Base-by-base conservation (phyloP, 75 land plant genomes). In the Pinus albicaulis region DNA sequence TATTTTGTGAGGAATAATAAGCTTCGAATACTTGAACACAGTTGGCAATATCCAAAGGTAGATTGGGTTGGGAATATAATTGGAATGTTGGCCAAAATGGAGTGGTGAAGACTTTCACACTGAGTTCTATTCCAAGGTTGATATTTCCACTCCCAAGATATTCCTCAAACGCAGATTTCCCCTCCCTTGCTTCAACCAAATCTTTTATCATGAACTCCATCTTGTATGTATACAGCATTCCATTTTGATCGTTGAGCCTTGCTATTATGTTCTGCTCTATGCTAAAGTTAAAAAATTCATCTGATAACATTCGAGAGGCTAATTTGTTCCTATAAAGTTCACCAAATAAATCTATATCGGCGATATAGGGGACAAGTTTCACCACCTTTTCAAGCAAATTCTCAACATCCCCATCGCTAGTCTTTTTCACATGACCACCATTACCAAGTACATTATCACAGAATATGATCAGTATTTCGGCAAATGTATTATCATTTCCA, bases 161-260 rank as follows among this genome's bases (percentile, higher is more conserved):
- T 16, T 86, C 83, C 76, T 79, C 85, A 73, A 82, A 82, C 41
- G 17, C 28, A 4, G 75, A 56, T 56, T 85, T 85, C 60, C 79
- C 82, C 55, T 82, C 81, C 26, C 74, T 84, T 31, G 87, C 81
- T 44, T 82, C 68, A 8, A 85, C 82, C 77, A 82, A 73, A 74
- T 85, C 87, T 11, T 81, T 85, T 20, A 85, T 81, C 87, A 85
- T 85, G 76, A 78, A 81, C 81, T 85, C 85, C 81, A 82, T 85
- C 64, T 79, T 85, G 15, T 73, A 79, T 5, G 87, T 85, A 57
- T 82, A 85, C 60, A 82, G 87, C 26, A 78, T 78, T 60, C 87
- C 87, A 82, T 85, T 82, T 57, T 82, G 79, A 22, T 78, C 81
- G 58, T 79, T 82, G 66, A 85, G 53, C 44, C 82, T 85, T 55